Evolutionary conservation across 805 yeast genomes (phyloP).

Genomic region (Danielozyma ontarioensis): DNA sequence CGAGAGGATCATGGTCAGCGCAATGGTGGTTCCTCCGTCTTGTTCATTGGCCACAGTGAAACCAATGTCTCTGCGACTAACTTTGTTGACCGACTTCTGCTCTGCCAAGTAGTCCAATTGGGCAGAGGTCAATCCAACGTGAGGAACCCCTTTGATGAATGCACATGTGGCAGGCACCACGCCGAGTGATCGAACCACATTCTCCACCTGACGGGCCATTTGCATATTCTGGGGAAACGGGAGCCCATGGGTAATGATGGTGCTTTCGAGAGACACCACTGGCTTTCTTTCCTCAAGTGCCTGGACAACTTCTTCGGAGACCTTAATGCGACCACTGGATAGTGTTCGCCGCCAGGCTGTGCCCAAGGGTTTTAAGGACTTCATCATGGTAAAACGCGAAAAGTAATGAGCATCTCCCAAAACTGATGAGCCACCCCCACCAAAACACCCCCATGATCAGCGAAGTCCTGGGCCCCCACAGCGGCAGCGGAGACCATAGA

Average conservation of each 20-base stretch:
- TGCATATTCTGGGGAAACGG: conserved; percentile 73
- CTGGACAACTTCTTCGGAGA: conserved; percentile 52
- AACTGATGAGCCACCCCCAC: too few species aligned
- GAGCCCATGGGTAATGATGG: conserved; percentile 85
- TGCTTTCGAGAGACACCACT: conserved; percentile 78
- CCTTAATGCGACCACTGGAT: conserved; percentile 11
- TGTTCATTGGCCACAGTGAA: conserved; percentile 55
- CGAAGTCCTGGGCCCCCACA: too few species aligned
- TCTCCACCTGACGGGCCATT: conserved; percentile 70
- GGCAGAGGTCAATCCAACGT: conserved; percentile 51
- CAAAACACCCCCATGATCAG: too few species aligned
- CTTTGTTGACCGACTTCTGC: conserved; percentile 43
- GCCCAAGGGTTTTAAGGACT: too few species aligned
- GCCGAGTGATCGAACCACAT: conserved; percentile 52
- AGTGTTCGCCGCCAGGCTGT: too few species aligned
- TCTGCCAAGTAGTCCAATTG: conserved; percentile 52
- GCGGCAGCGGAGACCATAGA: too few species aligned
- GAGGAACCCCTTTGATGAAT: conserved; percentile 64
- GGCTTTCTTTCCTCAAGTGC: conserved; percentile 59
- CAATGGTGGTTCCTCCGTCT: conserved; percentile 88
- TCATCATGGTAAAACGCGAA: too few species aligned
- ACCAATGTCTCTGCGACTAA: conserved; percentile 78
- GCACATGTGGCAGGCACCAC: conserved; percentile 85
- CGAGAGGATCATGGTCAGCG: conserved; percentile 82
- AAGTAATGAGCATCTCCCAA: too few species aligned